Conservation (phyloP, 805 yeast genomes). For the Schwanniomyces yamadae region DNA sequence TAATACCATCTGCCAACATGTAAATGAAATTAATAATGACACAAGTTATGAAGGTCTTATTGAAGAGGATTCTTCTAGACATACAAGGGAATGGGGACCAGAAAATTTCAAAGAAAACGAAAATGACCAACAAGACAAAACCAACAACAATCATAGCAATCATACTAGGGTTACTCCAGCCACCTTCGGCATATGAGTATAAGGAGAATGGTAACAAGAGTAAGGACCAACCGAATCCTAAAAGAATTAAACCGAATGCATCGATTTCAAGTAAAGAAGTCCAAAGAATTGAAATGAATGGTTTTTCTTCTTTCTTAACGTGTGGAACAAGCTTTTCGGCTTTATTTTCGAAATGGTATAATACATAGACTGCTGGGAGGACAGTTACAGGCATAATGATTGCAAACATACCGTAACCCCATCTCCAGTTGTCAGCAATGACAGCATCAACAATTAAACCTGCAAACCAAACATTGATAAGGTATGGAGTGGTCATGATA, state of each 20-base stretch:
- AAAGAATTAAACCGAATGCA: constrained; percentile 34
- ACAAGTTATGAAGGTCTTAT: constrained; percentile 36
- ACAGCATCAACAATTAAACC: constrained; percentile 36
- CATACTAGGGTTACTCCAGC: constrained; percentile 38
- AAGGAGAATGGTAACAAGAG: constrained; percentile 30
- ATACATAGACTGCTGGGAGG: constrained; percentile 29
- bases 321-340: constrained; percentile 17
- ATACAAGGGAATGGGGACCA: constrained; percentile 35
- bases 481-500: constrained; percentile 34
- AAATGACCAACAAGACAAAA: constrained; percentile 30
- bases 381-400: constrained; percentile 43
- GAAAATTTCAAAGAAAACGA: constrained; percentile 33
- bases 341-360: constrained; percentile 30
- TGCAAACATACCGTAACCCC: constrained; percentile 53
- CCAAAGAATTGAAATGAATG: constrained; percentile 1
- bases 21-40: constrained; percentile 32
- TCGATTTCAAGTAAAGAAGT: constrained; percentile 35
- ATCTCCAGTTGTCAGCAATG: constrained; percentile 43
- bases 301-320: constrained; percentile 4
- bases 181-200: constrained; percentile 4
- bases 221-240: constrained; percentile 39
- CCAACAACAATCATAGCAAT: constrained; percentile 46
- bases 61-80: constrained; percentile 30
- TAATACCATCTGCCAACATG: constrained; percentile 25
- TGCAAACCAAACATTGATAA: constrained; percentile 42